phyloP scores from a whole-genome alignment of 495 filamentous ascomycete species.

The Neurospora sp. region DNA sequence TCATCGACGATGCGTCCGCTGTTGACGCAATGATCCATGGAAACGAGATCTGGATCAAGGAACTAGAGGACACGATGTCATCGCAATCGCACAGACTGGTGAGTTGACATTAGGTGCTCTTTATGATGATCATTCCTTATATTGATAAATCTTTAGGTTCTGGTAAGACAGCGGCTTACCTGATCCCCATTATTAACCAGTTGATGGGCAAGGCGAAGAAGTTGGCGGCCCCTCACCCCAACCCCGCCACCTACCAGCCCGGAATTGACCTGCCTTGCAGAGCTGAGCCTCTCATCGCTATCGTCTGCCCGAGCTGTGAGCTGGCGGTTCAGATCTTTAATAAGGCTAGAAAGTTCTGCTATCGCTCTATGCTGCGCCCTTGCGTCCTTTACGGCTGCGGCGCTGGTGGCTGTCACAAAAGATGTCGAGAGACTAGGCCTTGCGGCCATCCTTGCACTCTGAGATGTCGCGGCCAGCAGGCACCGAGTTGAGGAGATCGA shows the following conservation, averaged over 20 bases:
- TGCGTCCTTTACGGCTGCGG: constrained; percentile 59
- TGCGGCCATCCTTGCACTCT: constrained; percentile 35
- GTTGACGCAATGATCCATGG: constrained; percentile 70
- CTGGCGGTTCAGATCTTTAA: constrained; percentile 84
- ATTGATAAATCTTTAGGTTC: no score
- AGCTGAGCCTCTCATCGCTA: constrained; percentile 79
- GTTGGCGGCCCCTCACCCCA: constrained; percentile 53
- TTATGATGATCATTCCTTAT: no score
- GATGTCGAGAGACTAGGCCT: constrained; percentile 33
- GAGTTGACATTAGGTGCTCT: no score
- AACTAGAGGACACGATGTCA: constrained; percentile 21
- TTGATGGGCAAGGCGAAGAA: no score
- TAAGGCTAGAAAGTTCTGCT: background rate
- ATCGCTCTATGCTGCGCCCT: constrained; percentile 37
- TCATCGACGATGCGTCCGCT: constrained; percentile 60
- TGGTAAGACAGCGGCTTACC: no score
- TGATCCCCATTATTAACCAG: no score
- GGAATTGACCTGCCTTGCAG: constrained; percentile 42
- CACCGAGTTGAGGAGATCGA: constrained; percentile 59
- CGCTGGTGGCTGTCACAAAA: constrained; percentile 47
- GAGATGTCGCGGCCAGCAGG: constrained; percentile 49
- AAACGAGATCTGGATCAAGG: constrained; percentile 23
- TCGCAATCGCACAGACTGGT: no score
- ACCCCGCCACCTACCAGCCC: constrained; percentile 27
- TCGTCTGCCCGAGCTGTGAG: constrained; percentile 81